Base-by-base conservation (phyloP, 345 rosid genomes). In the Lepidium africanum region DNA sequence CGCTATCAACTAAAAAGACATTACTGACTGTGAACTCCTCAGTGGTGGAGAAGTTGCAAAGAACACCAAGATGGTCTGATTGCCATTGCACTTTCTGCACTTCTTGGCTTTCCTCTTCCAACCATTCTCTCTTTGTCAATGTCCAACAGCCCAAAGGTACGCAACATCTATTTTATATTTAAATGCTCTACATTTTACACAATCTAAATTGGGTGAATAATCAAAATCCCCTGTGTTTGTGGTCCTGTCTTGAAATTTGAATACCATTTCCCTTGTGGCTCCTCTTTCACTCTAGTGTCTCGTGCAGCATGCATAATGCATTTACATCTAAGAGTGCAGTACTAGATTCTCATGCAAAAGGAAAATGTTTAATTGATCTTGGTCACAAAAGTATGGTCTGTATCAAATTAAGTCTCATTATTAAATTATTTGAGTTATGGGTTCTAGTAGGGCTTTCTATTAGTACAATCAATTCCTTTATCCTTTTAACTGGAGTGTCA, bases 11-110 rank as follows among this genome's bases (percentile, higher is more conserved):
- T 38, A 78, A 81, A 74, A 50, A 68, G 63, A 80, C 87, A 32
- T 69, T 79, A 32, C 69, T 85, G 35, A 75, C 82, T 7, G 82
- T 88, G 36, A 82, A 81, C 56, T 81, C 97, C 9, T 77, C 90
- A 69, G 81, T 86, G 33, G 91, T 91, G 39, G 91, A 85, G 76
- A 89, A 70, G 57, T 69, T 59, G 14, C 83, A 76, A 65, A 80
- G 86, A 14, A 74, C 81, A 38, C 91, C 96, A 11, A 80, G 96
- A 80, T 92, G 98, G 98, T 92, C 96, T 9, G 98, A 92, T 69
- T 94, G 99, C 52, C 96, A 87, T 57, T 94, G 99, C 69, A 72
- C 71, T 39, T 57, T 77, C 65, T 95, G 99, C 79, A 89, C 79
- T 47, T 77, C 81, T 32, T 95, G 99, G 99, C 59, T 83, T 19